Evolutionary conservation across 805 yeast species (phyloP).

Genomic region (Yarrowia sp.): DNA sequence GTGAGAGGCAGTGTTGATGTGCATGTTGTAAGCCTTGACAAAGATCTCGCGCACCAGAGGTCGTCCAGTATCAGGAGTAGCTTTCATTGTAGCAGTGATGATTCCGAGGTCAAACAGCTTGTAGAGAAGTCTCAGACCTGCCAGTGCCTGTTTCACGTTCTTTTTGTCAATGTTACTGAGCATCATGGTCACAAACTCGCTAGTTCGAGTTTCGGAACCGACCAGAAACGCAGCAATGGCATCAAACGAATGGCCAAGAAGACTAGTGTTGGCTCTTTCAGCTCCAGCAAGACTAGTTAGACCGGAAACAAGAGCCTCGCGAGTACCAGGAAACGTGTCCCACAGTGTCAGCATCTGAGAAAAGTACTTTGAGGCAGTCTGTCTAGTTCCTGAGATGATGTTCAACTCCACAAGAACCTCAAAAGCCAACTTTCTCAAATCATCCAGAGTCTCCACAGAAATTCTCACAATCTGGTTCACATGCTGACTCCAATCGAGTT

Average conservation of each 20-base stretch:
- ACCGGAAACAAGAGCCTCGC: constrained; percentile 7
- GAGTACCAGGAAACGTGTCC: neutral
- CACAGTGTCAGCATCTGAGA: constrained; percentile 12
- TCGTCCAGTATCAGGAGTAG: constrained; percentile 59
- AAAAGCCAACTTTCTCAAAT: constrained; percentile 11
- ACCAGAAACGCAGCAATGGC: constrained; percentile 12
- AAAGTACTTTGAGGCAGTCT: constrained; percentile 3
- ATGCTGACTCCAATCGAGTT: constrained; percentile 39
- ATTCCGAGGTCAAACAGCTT: constrained; percentile 22
- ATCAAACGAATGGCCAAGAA: constrained; percentile 13
- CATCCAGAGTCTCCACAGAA: constrained; percentile 24
- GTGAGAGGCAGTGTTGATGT: constrained; percentile 54
- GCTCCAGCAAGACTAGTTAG: constrained; percentile 28
- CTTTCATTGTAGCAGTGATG: constrained; percentile 61
- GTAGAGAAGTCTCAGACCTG: constrained; percentile 6
- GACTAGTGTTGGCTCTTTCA: constrained; percentile 16
- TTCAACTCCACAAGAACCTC: neutral
- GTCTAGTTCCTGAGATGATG: constrained; percentile 6
- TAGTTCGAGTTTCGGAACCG: neutral
- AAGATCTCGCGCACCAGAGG: constrained; percentile 53
- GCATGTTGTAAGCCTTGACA: constrained; percentile 58
- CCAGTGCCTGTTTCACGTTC: constrained; percentile 7
- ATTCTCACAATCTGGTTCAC: constrained; percentile 38
- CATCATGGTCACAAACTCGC: constrained; percentile 17
- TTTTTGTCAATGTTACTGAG: neutral